A percentile compares a stretch with the other conserved stretches of the same genome.
These are phyloP conservation scores for Kwoniella pini DNA, from an alignment of 768 basidiomycete species.

Conservation along the genomic window DNA sequence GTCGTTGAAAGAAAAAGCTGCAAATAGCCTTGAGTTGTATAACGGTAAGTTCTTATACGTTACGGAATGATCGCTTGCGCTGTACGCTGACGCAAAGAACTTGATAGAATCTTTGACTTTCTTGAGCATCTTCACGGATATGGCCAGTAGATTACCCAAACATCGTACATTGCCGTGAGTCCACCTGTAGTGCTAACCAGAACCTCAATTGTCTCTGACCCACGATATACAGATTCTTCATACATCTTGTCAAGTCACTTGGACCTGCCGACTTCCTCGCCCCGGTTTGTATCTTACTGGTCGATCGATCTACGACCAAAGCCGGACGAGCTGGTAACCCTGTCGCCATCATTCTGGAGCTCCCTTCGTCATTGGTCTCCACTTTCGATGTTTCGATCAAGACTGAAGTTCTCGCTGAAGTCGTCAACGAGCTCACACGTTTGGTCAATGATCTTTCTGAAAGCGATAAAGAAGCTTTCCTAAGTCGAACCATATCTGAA, in stretches of 20 bases:
- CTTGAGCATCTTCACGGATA: conserved; percentile 88
- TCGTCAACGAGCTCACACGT: conserved; percentile 68
- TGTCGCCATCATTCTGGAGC: conserved; percentile 64
- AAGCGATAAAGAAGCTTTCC: conserved; percentile 55
- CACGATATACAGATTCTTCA: conserved; percentile 70
- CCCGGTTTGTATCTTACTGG: conserved; percentile 77
- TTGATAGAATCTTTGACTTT: conserved; percentile 67
- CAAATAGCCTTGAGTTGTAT: conserved; percentile 64
- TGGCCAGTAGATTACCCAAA: conserved; percentile 83
- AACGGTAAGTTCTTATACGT: conserved; percentile 53
- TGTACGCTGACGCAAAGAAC: no score
- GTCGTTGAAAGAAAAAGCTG: conserved; percentile 67
- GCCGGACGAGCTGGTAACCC: conserved; percentile 61
- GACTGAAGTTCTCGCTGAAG: conserved; percentile 61
- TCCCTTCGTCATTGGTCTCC: conserved; percentile 64
- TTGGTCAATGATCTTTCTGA: conserved; percentile 56
- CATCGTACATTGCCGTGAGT: conserved; percentile 85
- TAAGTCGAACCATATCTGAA: conserved; percentile 57
- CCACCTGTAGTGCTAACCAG: not conserved
- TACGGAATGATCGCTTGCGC: no score
- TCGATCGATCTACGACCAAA: conserved; percentile 73
- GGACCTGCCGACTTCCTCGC: conserved; percentile 78
- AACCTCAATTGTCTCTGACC: no score
- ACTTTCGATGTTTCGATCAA: conserved; percentile 40
- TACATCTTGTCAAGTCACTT: conserved; percentile 78